Conservation (phyloP, 2,329 filamentous ascomycete species). For the Aciculosporium take region DNA sequence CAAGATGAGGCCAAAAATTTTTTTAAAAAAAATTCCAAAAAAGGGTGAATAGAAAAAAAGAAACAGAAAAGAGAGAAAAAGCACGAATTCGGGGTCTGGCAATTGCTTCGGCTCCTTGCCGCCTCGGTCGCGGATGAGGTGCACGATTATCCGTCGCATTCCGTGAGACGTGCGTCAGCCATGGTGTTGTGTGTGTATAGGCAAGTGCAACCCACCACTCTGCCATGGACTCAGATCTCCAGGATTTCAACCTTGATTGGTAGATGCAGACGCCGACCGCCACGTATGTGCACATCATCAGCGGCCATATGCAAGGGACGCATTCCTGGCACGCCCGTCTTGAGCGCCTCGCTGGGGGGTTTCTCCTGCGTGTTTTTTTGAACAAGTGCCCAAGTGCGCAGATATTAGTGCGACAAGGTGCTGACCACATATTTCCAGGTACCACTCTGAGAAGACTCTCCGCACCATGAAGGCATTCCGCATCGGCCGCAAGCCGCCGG, state of each 20-base stretch:
- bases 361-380: background rate
- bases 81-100: background rate
- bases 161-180: background rate
- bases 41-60: background rate
- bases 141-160: background rate
- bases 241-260: background rate
- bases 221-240: no score
- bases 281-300: background rate
- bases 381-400: background rate
- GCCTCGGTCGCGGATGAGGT: background rate
- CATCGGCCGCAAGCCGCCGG: constrained; percentile 39
- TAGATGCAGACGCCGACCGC: constrained; percentile 1
- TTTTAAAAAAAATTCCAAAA: background rate
- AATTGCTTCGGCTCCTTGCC: background rate
- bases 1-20: background rate
- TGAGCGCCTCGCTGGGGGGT: background rate
- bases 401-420: constrained; percentile 4
- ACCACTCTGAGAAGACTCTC: constrained; percentile 39
- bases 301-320: background rate
- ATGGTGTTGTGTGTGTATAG: background rate
- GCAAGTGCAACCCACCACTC: background rate
- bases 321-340: background rate
- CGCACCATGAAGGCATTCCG: constrained; percentile 45
- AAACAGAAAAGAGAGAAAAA: background rate
- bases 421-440: constrained; percentile 26